Conservation (phyloP, 139 green algal species). For the Closterium sp. region DNA sequence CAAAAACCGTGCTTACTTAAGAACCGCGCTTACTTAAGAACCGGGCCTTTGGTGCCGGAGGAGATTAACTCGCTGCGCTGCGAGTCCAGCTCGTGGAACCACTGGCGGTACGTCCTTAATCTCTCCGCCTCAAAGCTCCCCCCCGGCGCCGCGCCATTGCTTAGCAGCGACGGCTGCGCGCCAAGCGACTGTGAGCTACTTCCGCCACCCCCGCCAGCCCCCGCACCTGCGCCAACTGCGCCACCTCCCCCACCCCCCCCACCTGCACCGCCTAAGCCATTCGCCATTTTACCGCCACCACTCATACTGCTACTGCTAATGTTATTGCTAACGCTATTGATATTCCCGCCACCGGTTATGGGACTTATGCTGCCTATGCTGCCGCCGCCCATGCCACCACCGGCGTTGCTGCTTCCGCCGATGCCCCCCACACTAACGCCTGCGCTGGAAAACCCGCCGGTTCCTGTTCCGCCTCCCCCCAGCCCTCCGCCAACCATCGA, state of each 20-base stretch:
- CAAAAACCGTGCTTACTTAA: background rate
- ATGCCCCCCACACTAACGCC: background rate
- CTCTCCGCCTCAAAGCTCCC: background rate
- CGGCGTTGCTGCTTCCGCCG: background rate
- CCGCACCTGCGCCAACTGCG: no score
- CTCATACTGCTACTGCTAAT: background rate
- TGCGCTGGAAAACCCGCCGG: background rate
- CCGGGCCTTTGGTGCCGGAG: background rate
- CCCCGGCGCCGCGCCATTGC: background rate
- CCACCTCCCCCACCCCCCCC: no score
- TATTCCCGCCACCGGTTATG: background rate
- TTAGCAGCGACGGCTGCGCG: background rate
- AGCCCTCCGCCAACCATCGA: background rate
- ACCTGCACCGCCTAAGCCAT: background rate
- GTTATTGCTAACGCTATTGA: no score
- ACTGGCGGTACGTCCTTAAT: constrained; percentile 9
- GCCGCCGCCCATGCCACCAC: background rate
- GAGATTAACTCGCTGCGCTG: constrained; percentile 1
- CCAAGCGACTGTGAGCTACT: background rate
- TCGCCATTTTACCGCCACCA: background rate
- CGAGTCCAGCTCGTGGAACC: constrained; percentile 12
- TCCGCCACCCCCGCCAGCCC: no score
- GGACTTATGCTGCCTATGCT: no score
- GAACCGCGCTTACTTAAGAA: background rate
- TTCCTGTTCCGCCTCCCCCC: background rate